Conservation (phyloP, 1,139 yeast genomes). For the Debaryomyces psychrophilus region DNA sequence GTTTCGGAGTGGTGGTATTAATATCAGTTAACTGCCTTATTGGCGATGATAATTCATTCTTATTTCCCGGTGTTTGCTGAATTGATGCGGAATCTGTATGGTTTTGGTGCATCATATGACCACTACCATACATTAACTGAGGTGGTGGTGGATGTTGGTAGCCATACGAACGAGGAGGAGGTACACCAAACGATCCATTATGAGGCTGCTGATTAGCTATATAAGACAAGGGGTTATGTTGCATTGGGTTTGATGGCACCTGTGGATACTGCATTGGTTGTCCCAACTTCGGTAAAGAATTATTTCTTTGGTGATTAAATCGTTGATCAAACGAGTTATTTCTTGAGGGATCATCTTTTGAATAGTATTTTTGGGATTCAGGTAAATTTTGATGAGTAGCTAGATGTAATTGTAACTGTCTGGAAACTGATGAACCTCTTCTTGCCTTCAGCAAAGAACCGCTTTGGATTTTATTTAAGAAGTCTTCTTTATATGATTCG, state of each 20-base stretch:
- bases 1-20: constrained; percentile 35
- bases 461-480: constrained; percentile 72
- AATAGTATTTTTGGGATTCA: constrained; percentile 40
- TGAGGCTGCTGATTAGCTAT: constrained; percentile 20
- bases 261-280: constrained; percentile 23
- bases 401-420: constrained; percentile 75
- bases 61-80: constrained; percentile 14
- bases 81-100: constrained; percentile 10
- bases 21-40: constrained; percentile 31
- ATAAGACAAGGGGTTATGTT: constrained; percentile 29
- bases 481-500: constrained; percentile 81
- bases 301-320: constrained; percentile 20
- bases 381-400: constrained; percentile 73
- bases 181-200: constrained; percentile 16
- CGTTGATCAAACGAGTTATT: constrained; percentile 20
- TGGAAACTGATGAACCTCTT: constrained; percentile 76
- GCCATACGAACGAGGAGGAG: constrained; percentile 14
- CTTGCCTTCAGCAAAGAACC: constrained; percentile 76
- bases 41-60: constrained; percentile 39
- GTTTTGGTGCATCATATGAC: constrained; percentile 17
- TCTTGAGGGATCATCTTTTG: constrained; percentile 21
- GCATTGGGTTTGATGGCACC: constrained; percentile 24
- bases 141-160: constrained; percentile 19
- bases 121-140: constrained; percentile 19
- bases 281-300: constrained; percentile 25